Evolutionary conservation across 306 rosid species (phyloP).

Genomic region (Sicyos baderoa): DNA sequence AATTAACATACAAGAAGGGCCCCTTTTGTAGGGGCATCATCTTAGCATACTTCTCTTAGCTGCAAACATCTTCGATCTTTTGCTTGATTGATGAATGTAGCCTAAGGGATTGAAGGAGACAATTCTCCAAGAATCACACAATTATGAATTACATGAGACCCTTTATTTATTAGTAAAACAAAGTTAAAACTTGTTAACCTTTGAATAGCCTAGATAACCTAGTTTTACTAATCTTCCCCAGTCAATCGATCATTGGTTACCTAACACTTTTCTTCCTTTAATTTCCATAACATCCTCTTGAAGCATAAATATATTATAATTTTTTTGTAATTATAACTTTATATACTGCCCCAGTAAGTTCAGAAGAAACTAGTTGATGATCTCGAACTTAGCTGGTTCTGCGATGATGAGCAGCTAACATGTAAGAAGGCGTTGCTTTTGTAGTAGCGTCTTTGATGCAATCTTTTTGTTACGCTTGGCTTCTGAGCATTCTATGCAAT

Average conservation of each 20-base stretch:
- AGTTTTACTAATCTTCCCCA: no score
- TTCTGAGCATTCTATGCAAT: conserved; percentile 76
- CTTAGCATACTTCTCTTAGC: conserved; percentile 34
- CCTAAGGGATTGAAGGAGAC: no score
- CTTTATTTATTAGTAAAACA: no score
- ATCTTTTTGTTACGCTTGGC: conserved; percentile 77
- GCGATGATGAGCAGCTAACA: conserved; percentile 31
- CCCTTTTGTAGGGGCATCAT: conserved; percentile 30
- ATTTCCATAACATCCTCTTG: no score
- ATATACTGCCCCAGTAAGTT: no score
- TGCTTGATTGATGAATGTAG: background rate
- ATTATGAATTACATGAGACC: no score
- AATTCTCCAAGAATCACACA: no score
- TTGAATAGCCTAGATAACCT: no score
- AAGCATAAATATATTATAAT: no score
- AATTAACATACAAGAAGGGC: conserved; percentile 27
- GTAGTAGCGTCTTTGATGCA: conserved; percentile 42
- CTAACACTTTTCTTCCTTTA: background rate
- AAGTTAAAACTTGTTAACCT: no score
- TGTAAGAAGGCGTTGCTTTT: conserved; percentile 28
- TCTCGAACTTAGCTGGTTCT: background rate
- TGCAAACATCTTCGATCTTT: background rate
- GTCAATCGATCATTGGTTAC: background rate
- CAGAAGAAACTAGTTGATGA: background rate
- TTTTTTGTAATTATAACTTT: no score